Evolutionary conservation across 2,329 filamentous ascomycete genomes (phyloP).

Genomic region (Lachnellula occidentalis): DNA sequence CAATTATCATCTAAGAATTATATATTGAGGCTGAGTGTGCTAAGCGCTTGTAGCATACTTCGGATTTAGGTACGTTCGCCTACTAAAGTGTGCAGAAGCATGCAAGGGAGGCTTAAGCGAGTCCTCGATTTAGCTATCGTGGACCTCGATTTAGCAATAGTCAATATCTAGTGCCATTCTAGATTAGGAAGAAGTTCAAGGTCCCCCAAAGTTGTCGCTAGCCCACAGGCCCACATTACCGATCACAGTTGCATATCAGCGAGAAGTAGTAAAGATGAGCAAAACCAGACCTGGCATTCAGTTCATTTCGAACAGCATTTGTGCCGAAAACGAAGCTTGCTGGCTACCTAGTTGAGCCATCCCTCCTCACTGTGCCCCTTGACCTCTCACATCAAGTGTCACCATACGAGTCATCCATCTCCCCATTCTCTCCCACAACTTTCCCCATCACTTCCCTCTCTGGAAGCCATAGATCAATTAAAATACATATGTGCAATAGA

Average conservation of each 20-base stretch:
- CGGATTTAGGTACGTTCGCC: too few relatives aligned
- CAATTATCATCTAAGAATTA: too few relatives aligned
- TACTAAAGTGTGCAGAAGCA: too few relatives aligned
- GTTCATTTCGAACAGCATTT: neutral
- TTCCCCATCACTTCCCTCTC: neutral
- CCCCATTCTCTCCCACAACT: neutral
- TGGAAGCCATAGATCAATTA: conserved; percentile 1
- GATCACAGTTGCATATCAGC: neutral
- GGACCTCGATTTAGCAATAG: too few relatives aligned
- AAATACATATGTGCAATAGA: conserved; percentile 11
- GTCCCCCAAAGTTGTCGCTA: neutral
- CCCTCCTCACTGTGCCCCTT: neutral
- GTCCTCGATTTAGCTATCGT: too few relatives aligned
- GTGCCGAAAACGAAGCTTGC: neutral
- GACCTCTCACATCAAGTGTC: neutral
- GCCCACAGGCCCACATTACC: neutral
- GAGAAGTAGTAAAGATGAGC: neutral
- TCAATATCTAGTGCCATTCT: too few relatives aligned
- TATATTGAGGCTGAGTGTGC: too few relatives aligned
- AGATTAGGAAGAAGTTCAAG: too few relatives aligned
- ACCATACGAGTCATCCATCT: neutral
- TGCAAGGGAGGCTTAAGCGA: too few relatives aligned
- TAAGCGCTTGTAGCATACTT: too few relatives aligned
- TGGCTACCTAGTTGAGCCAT: neutral
- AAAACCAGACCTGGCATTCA: neutral